These are phyloP conservation scores for Glomus cerebriforme DNA, from an alignment of 192 early-diverging fungal genomes.

Conservation along the genomic window DNA sequence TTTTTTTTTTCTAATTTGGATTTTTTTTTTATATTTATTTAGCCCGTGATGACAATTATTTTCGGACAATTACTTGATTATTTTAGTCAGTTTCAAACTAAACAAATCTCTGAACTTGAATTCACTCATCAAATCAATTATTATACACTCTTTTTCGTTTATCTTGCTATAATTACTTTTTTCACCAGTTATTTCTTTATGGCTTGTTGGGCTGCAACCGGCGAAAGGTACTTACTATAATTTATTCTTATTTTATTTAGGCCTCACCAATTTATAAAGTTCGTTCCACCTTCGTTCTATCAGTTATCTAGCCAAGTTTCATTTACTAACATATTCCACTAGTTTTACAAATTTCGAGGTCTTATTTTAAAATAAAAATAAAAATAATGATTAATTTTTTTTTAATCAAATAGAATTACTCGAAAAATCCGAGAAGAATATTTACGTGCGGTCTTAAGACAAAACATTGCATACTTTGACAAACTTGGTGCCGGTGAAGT, in stretches of 20 bases:
- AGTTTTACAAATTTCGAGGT: too few species aligned
- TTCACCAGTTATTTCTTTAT: background rate
- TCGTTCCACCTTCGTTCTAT: too few species aligned
- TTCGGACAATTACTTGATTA: background rate
- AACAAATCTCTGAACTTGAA: background rate
- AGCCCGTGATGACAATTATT: background rate
- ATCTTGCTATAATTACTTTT: background rate
- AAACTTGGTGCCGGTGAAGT: slow-evolving; percentile 71
- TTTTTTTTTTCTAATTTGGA: background rate
- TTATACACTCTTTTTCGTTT: background rate
- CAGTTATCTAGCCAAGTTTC: too few species aligned
- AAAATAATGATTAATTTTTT: too few species aligned
- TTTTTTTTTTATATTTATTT: too few species aligned
- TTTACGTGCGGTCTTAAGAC: slow-evolving; percentile 75
- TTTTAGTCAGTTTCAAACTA: background rate
- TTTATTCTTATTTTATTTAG: too few species aligned
- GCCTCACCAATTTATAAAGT: too few species aligned
- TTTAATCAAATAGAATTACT: slow-evolving; percentile 27
- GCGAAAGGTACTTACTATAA: background rate
- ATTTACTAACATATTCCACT: too few species aligned
- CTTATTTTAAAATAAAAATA: too few species aligned
- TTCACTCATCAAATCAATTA: background rate
- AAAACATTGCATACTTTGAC: slow-evolving; percentile 92
- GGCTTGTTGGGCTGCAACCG: background rate
- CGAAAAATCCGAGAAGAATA: slow-evolving; percentile 77